These are phyloP conservation scores for Draba incana DNA, from an alignment of 345 rosid species.

Conservation along the genomic window DNA sequence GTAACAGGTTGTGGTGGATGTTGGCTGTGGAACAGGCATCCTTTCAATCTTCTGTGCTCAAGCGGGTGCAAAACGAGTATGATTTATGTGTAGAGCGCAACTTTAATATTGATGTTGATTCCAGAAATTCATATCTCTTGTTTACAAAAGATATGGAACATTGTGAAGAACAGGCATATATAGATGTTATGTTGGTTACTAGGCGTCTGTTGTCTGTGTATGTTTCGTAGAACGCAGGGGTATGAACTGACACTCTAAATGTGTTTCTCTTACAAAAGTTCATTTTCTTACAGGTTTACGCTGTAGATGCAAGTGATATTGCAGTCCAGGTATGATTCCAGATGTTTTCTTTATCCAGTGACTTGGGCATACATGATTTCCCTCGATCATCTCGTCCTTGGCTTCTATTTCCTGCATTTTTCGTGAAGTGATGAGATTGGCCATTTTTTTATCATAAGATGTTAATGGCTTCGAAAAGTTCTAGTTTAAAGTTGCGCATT, in stretches of 20 bases:
- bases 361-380: slow-evolving; percentile 5
- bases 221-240: slow-evolving; percentile 12
- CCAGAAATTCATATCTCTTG: not conserved
- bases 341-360: slow-evolving; percentile 31
- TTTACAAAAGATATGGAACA: slow-evolving; percentile 4
- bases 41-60: slow-evolving; percentile 98
- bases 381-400: slow-evolving; percentile 6
- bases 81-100: not conserved
- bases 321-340: slow-evolving; percentile 78
- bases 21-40: slow-evolving; percentile 99
- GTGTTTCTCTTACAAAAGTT: slow-evolving; percentile 25
- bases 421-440: not conserved
- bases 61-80: slow-evolving; percentile 97
- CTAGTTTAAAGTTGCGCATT: not conserved
- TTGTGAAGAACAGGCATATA: slow-evolving; percentile 18
- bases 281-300: slow-evolving; percentile 72
- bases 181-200: not conserved
- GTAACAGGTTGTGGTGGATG: slow-evolving; percentile 91
- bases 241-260: slow-evolving; percentile 4
- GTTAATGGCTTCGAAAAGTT: slow-evolving; percentile 15
- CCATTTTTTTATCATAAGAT: not conserved
- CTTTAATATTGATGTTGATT: not conserved
- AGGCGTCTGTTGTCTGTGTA: not conserved
- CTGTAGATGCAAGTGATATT: slow-evolving; percentile 97
- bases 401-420: slow-evolving; percentile 16